Evolutionary conservation across 768 basidiomycete species (phyloP).

Genomic region (Psilocybe sp.): DNA sequence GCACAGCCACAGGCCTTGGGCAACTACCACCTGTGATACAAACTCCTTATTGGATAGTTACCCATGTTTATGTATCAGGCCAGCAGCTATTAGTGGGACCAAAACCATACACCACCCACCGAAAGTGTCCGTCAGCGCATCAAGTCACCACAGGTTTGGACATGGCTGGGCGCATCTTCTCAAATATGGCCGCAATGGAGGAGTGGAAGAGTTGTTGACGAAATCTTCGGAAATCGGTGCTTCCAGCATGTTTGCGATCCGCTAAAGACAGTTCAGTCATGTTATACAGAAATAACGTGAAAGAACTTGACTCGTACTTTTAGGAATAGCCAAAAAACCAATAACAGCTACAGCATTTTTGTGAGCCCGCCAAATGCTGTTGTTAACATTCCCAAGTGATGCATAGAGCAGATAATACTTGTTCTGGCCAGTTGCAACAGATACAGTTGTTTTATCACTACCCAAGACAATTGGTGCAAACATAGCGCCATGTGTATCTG

Average conservation of each 20-base stretch:
- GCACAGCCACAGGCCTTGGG: too few species aligned
- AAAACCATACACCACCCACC: conserved; percentile 25
- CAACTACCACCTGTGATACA: too few species aligned
- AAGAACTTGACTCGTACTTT: conserved; percentile 12
- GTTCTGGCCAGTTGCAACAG: conserved; percentile 33
- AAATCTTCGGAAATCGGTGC: conserved; percentile 24
- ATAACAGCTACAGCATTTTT: conserved; percentile 23
- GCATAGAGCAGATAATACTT: conserved; percentile 35
- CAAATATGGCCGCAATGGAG: conserved; percentile 21
- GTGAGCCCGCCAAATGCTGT: conserved; percentile 27
- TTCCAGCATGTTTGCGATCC: conserved; percentile 10
- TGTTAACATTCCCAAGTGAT: conserved; percentile 29
- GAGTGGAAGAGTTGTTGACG: conserved; percentile 27
- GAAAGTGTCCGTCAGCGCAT: conserved; percentile 29
- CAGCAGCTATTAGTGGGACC: too few species aligned
- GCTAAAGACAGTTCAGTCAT: conserved; percentile 1
- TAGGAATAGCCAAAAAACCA: conserved; percentile 23
- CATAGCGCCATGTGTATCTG: conserved; percentile 24
- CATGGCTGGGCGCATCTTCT: conserved; percentile 23
- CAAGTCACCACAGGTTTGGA: conserved; percentile 15
- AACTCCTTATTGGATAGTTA: too few species aligned
- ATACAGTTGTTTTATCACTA: conserved; percentile 37
- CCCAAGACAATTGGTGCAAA: conserved; percentile 32
- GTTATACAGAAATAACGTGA: neutral
- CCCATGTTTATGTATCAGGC: too few species aligned